Percentiles rank a stretch among this genome's conserved stretches.
Conservation (phyloP, 352 stramenopile species). For the Phytophthora agathidicida region DNA sequence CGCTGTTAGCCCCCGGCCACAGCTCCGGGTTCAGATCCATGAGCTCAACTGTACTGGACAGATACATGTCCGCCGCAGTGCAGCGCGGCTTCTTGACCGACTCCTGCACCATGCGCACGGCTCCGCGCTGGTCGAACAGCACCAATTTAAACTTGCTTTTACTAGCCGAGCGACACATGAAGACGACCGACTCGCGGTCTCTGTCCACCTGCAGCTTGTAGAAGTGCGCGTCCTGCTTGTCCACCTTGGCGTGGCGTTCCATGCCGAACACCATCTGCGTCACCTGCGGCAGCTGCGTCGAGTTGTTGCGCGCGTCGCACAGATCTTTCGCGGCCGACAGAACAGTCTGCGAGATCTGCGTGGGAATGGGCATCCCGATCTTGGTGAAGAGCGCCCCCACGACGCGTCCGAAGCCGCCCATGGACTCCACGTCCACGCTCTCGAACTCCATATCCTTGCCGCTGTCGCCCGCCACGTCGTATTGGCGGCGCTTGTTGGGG, state of each 20-base stretch:
- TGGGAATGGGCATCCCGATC: conserved; percentile 89
- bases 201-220: conserved; percentile 81
- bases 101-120: conserved; percentile 86
- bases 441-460: conserved; percentile 85
- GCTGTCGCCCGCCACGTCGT: conserved; percentile 75
- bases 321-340: conserved; percentile 79
- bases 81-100: conserved; percentile 76
- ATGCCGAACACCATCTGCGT: conserved; percentile 73
- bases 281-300: conserved; percentile 58
- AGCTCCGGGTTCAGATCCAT: conserved; percentile 85
- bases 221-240: conserved; percentile 91
- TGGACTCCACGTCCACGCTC: conserved; percentile 83
- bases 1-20: conserved; percentile 66
- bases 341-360: conserved; percentile 87
- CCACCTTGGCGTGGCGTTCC: conserved; percentile 75
- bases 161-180: conserved; percentile 80
- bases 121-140: conserved; percentile 81
- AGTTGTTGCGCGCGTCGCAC: conserved; percentile 78
- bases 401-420: conserved; percentile 83
- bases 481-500: conserved; percentile 88
- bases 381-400: conserved; percentile 89
- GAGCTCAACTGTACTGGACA: conserved; percentile 84
- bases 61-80: conserved; percentile 89
- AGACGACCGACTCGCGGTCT: conserved; percentile 75
- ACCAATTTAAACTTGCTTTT: conserved; percentile 92